Evolutionary conservation across 441 rosid species (phyloP), one percentile per base, ranked within the genome.

Genomic region (Aleurites moluccanus): DNA sequence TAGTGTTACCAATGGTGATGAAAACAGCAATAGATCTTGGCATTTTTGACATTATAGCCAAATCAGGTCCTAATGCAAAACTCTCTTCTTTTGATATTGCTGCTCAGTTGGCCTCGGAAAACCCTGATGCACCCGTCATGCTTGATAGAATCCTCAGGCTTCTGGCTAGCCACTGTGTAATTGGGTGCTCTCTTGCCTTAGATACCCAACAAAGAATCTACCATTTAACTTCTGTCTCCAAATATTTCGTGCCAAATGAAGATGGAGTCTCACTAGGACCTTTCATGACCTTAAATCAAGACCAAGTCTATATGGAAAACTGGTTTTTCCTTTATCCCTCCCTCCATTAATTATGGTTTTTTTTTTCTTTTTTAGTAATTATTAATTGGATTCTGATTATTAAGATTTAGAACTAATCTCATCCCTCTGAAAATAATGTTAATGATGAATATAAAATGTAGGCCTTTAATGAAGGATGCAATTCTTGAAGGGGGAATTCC

Each of bases 401-500:
- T 7, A 42, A 1, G 47, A 2, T 42, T 42, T 42, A 3, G 13
- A 6, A 42, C 47, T 42, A 30, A 30, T 30, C 33, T 30, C 3
- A 30, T 30, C 33, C 3, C 2, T 30, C 33, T 30, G 33, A 30
- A 30, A 30, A 30, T 30, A 30, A 30, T 30, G 2, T 30, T 30
- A 30, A 30, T 30, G 33, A 30, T 30, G 33, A 30, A 30, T 10
- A 49, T 2, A 44, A 33, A 16, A 38, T 33, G 4, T 20, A 64
- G 67, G 67, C 23, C 67, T 33, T 6, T 3, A 18, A 0, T 38
- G 25, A 64, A 38, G 23, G 67, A 64, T 33, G 67, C 27, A 30
- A 38, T 64, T 35, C 67, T 64, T 16, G 67, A 64, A 33, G 47
- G 67, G 38, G 67, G 67, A 33, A 64, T 75, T 78, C 82, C 82